phyloP scores from a whole-genome alignment of 495 filamentous ascomycete genomes.

The Penicillium longicatenatum region DNA sequence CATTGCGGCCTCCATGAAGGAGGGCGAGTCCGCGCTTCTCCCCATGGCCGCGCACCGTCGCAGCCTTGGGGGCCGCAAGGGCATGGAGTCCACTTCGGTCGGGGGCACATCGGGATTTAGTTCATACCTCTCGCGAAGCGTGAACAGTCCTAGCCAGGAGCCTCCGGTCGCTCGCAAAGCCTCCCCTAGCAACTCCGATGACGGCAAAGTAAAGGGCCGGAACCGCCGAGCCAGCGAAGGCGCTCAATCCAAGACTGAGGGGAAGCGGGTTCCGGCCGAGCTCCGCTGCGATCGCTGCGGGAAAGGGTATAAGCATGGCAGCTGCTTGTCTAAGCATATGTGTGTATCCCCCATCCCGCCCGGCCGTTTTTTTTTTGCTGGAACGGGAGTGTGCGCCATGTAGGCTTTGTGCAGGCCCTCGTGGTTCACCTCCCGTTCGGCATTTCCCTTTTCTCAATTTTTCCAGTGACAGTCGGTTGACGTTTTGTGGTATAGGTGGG shows the following conservation, averaged over 20 bases:
- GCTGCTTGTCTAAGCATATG: conserved; percentile 99
- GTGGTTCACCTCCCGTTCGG: conserved; percentile 34
- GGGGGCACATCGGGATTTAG: conserved; percentile 39
- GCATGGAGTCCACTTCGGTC: conserved; percentile 46
- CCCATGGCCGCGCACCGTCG: conserved; percentile 46
- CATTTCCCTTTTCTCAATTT: conserved; percentile 16
- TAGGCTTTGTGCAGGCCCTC: conserved; percentile 51
- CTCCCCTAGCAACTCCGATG: conserved; percentile 49
- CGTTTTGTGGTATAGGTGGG: conserved; percentile 74
- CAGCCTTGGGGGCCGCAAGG: conserved; percentile 49
- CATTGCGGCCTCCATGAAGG: conserved; percentile 74
- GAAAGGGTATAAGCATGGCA: conserved; percentile 99
- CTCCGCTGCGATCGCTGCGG: conserved; percentile 97
- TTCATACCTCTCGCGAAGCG: conserved; percentile 47
- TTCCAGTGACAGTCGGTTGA: conserved; percentile 34
- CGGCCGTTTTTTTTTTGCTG: conserved; percentile 40
- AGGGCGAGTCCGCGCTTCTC: conserved; percentile 50
- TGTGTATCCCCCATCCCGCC: conserved; percentile 68
- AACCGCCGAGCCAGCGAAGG: conserved; percentile 86
- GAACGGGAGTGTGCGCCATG: conserved; percentile 44
- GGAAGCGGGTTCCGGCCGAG: conserved; percentile 75
- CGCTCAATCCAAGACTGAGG: conserved; percentile 74
- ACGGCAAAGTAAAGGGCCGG: conserved; percentile 63
- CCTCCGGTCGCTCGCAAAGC: conserved; percentile 52
- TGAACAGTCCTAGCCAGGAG: conserved; percentile 57